Percentiles rank a stretch among this genome's conserved stretches.
Evolutionary conservation across 2,329 filamentous ascomycete genomes (phyloP).

Genomic region (Colletotrichum paranaense): DNA sequence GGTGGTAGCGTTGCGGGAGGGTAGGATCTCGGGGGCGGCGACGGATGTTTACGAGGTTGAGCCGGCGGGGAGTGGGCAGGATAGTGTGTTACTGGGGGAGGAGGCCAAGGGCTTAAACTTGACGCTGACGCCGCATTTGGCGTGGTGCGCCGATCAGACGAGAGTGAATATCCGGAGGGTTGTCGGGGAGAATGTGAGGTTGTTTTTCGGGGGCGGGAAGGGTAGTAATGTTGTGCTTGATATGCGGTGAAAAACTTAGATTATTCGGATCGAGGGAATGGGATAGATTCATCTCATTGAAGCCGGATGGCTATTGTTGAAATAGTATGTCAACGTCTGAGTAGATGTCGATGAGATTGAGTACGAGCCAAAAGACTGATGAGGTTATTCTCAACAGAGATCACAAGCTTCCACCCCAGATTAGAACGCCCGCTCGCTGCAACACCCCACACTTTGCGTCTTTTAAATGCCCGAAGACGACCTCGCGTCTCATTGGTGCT

Average conservation of each 20-base stretch:
- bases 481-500: neutral
- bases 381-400: neutral
- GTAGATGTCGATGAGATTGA: neutral
- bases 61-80: constrained; percentile 35
- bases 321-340: neutral
- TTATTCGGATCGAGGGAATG: neutral
- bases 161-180: constrained; percentile 31
- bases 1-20: constrained; percentile 42
- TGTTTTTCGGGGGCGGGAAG: constrained; percentile 28
- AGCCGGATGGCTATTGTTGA: neutral
- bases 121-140: constrained; percentile 46
- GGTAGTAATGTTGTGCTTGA: constrained; percentile 28
- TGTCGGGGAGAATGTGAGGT: constrained; percentile 31
- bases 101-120: constrained; percentile 40
- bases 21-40: constrained; percentile 47
- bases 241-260: neutral
- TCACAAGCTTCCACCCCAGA: neutral
- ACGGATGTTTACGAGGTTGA: constrained; percentile 47
- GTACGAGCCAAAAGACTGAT: neutral
- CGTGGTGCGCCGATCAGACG: constrained; percentile 37
- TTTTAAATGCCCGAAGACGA: neutral
- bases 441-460: constrained; percentile 13
- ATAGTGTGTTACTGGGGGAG: constrained; percentile 32
- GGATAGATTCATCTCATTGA: neutral
- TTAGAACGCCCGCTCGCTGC: neutral